These are phyloP conservation scores for Knufia petricola DNA, from an alignment of 2,329 filamentous ascomycete genomes.

Conservation along the genomic window DNA sequence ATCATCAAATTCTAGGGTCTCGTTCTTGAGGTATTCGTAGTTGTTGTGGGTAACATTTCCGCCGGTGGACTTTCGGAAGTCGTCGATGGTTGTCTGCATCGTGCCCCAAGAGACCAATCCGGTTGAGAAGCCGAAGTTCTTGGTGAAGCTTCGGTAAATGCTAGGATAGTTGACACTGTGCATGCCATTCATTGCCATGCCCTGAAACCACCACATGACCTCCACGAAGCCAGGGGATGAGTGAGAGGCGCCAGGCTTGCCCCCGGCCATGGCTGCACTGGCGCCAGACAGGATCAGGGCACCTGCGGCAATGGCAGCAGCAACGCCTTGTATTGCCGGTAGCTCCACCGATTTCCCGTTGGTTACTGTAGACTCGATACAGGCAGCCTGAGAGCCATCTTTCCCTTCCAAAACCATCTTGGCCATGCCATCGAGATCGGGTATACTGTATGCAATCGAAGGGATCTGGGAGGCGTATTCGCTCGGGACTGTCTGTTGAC, in stretches of 20 bases:
- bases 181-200: constrained; percentile 94
- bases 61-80: constrained; percentile 68
- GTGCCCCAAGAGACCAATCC: constrained; percentile 73
- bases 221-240: constrained; percentile 78
- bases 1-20: constrained; percentile 62
- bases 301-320: constrained; percentile 74
- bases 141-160: constrained; percentile 79
- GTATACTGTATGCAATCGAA: constrained; percentile 77
- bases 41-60: constrained; percentile 78
- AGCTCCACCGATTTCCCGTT: constrained; percentile 79
- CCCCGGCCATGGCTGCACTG: constrained; percentile 55
- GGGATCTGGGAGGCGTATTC: constrained; percentile 68
- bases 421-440: constrained; percentile 79
- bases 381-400: constrained; percentile 60
- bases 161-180: constrained; percentile 78
- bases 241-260: constrained; percentile 52
- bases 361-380: constrained; percentile 67
- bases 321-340: constrained; percentile 70
- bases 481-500: constrained; percentile 60
- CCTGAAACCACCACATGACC: constrained; percentile 82
- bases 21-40: constrained; percentile 62
- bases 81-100: constrained; percentile 74
- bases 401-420: constrained; percentile 62
- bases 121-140: constrained; percentile 88
- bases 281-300: constrained; percentile 65